Evolutionary conservation across 2,329 filamentous ascomycete species (phyloP).

Genomic region (Akanthomyces uredinophilus): DNA sequence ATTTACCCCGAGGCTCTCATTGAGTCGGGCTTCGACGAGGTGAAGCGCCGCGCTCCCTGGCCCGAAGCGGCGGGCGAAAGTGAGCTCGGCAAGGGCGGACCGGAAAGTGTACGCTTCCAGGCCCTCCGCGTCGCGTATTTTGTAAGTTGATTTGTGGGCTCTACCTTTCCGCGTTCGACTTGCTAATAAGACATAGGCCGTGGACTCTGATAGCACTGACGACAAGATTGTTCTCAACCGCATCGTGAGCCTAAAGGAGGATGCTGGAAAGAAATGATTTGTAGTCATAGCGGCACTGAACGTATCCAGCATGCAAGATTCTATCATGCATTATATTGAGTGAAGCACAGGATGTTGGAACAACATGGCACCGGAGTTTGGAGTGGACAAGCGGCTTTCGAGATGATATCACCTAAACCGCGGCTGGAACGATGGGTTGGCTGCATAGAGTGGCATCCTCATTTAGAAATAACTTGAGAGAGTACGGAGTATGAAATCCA

Average conservation of each 20-base stretch:
- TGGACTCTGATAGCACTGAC: conserved; percentile 73
- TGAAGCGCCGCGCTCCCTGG: conserved; percentile 71
- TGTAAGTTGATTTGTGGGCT: conserved; percentile 34
- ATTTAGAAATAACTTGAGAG: not conserved
- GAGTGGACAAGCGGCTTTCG: not conserved
- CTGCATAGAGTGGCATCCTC: not conserved
- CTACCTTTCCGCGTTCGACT: not conserved
- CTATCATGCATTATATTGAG: not conserved
- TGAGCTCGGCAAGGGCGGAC: conserved; percentile 55
- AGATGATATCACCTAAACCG: not conserved
- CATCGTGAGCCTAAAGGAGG: conserved; percentile 89
- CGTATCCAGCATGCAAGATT: not conserved
- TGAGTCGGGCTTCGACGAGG: conserved; percentile 77
- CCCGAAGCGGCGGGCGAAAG: conserved; percentile 70
- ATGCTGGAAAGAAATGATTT: conserved; percentile 55
- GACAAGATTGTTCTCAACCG: conserved; percentile 85
- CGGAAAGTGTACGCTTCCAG: conserved; percentile 82
- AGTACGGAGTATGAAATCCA: not conserved
- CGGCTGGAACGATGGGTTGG: not conserved
- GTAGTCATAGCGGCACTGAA: not conserved
- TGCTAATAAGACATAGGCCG: conserved; percentile 38
- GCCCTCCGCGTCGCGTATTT: conserved; percentile 86
- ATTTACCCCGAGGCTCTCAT: conserved; percentile 75
- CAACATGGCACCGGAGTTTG: conserved; percentile 2
- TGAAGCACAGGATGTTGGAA: not conserved